These are phyloP conservation scores for Geosmithia putterillii DNA, from an alignment of 2,329 filamentous ascomycete species.

Conservation along the genomic window DNA sequence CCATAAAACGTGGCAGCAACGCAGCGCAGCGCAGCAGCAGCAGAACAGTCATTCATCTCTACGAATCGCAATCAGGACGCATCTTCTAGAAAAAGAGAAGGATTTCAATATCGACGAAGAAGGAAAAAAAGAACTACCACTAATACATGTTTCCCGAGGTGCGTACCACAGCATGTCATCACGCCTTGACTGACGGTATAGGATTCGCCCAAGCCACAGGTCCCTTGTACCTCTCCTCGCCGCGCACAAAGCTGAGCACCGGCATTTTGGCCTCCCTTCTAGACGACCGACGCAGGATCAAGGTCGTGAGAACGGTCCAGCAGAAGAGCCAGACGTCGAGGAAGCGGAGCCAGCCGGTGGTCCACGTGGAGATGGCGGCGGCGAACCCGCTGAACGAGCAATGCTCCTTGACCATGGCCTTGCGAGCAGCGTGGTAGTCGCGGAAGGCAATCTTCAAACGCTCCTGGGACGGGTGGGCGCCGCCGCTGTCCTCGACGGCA, in stretches of 20 bases:
- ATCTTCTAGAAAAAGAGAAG: too few species aligned
- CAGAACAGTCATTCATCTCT: too few species aligned
- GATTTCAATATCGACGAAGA: too few species aligned
- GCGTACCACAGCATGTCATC: too few species aligned
- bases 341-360: background rate
- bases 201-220: conserved; percentile 9
- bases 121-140: too few species aligned
- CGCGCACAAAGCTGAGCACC: conserved; percentile 12
- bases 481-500: conserved; percentile 2
- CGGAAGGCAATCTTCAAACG: conserved; percentile 1
- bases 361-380: conserved; percentile 3
- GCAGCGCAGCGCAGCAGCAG: background rate
- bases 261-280: conserved; percentile 3
- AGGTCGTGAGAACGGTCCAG: conserved; percentile 4
- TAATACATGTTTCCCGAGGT: too few species aligned
- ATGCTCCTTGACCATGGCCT: background rate
- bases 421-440: conserved; percentile 4
- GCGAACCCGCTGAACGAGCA: conserved; percentile 2
- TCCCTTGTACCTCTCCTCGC: conserved; percentile 5
- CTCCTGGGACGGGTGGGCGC: conserved; percentile 1
- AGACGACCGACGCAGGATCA: conserved; percentile 5
- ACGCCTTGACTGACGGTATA: too few species aligned
- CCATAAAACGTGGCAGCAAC: background rate
- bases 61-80: too few species aligned
- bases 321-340: conserved; percentile 10